phyloP scores from a whole-genome alignment of 2,329 filamentous ascomycete species.

The Paraconiothyrium sp. region DNA sequence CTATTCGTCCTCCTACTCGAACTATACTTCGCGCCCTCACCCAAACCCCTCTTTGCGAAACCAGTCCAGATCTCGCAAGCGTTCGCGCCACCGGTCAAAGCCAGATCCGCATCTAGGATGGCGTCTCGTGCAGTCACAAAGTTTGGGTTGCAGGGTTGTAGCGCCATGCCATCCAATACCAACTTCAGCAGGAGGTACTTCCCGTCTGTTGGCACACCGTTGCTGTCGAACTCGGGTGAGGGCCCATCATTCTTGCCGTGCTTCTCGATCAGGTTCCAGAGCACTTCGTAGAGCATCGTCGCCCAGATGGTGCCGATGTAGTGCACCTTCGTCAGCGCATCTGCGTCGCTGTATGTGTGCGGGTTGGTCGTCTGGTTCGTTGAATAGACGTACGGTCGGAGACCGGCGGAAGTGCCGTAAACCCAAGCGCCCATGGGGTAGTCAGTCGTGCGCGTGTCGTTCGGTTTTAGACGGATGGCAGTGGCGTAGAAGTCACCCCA shows the following conservation, averaged over 20 bases:
- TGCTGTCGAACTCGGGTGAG: slow-evolving; percentile 54
- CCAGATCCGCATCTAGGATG: slow-evolving; percentile 65
- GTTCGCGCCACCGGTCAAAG: slow-evolving; percentile 62
- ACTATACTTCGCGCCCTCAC: slow-evolving; percentile 43
- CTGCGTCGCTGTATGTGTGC: slow-evolving; percentile 58
- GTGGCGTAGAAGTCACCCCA: slow-evolving; percentile 67
- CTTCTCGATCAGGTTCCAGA: slow-evolving; percentile 68
- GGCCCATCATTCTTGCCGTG: slow-evolving; percentile 60
- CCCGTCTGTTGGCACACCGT: slow-evolving; percentile 63
- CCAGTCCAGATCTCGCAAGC: slow-evolving; percentile 63
- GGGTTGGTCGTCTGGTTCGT: slow-evolving; percentile 62
- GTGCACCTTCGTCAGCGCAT: slow-evolving; percentile 56
- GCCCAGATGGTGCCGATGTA: slow-evolving; percentile 64
- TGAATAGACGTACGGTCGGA: slow-evolving; percentile 62
- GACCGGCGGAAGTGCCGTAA: slow-evolving; percentile 54
- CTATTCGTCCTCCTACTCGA: slow-evolving; percentile 29
- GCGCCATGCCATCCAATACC: slow-evolving; percentile 61
- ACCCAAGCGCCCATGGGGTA: slow-evolving; percentile 64
- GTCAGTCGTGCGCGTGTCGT: slow-evolving; percentile 57
- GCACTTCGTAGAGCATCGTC: slow-evolving; percentile 63
- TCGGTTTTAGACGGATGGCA: slow-evolving; percentile 58
- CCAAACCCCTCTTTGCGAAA: slow-evolving; percentile 67
- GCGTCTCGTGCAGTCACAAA: slow-evolving; percentile 64
- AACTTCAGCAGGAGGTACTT: slow-evolving; percentile 64
- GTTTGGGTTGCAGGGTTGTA: slow-evolving; percentile 67